These are phyloP conservation scores for Pseudonectria buxi DNA, from an alignment of 2,329 filamentous ascomycete species.

Conservation along the genomic window DNA sequence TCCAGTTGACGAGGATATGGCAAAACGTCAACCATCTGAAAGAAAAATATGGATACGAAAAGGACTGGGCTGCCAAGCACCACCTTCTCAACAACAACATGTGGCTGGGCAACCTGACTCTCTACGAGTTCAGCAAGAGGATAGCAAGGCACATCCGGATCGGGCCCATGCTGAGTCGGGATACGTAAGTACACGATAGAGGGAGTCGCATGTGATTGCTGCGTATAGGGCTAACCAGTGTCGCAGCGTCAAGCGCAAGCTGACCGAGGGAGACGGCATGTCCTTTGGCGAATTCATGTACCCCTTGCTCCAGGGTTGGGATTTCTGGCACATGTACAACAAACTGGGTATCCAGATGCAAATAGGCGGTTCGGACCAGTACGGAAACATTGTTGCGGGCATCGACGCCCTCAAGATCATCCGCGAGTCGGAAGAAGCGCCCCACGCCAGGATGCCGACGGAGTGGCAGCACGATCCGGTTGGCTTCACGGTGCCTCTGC, in stretches of 20 bases:
- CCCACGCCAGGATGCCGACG: constrained; percentile 30
- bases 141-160: constrained; percentile 70
- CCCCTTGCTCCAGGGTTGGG: constrained; percentile 89
- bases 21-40: constrained; percentile 62
- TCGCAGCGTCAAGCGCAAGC: constrained; percentile 64
- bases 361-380: constrained; percentile 93
- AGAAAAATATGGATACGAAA: constrained; percentile 55
- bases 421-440: constrained; percentile 48
- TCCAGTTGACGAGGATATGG: constrained; percentile 68
- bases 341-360: constrained; percentile 69
- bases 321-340: constrained; percentile 83
- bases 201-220: not conserved
- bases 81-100: constrained; percentile 72
- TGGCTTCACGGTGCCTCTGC: constrained; percentile 83
- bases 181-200: constrained; percentile 59
- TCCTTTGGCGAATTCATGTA: constrained; percentile 91
- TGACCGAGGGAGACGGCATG: constrained; percentile 85
- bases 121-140: constrained; percentile 68
- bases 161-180: constrained; percentile 79
- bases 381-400: constrained; percentile 88
- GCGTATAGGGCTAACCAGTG: constrained; percentile 11
- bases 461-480: constrained; percentile 54
- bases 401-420: constrained; percentile 78
- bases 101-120: constrained; percentile 69
- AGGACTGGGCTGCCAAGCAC: constrained; percentile 58